Evolutionary conservation across 768 basidiomycete genomes (phyloP), one percentile per base, ranked within the genome.

Genomic region (Lactarius sanguifluus): DNA sequence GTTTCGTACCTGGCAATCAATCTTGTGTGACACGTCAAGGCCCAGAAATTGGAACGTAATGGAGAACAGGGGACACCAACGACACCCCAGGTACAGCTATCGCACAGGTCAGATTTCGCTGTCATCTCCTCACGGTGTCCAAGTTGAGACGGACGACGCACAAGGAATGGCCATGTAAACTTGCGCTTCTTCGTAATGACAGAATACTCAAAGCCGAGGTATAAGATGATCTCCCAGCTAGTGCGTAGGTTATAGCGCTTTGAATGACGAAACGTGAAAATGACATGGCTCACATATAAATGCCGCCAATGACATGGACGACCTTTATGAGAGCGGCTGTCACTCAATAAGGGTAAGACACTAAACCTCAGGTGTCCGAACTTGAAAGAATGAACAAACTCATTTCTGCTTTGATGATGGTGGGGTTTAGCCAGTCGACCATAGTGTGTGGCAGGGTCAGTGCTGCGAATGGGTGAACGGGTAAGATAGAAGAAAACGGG

Each of bases 81-180:
- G 67, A 54, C 67, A 68, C 34, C 65, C 67, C 45, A 66, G 18
- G 34, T 68, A 68, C 20, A 68, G 54, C 67, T 68, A 4, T 5
- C 6, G 25, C 47, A 20, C 20, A 5, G 9, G 5, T 16, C 34
- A 13, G 43, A 13, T 28, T 23, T 32, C 25, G 2, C 40, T 1
- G 36, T 45, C 30, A 10, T 30, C 7, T 20, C 45, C 3, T 10
- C 34, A 12, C 5, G 3, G 28, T 36, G 12, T 36, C 15, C 20
- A 30, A 28, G 23, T 18, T 7, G 13, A 65, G 30, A 34, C 23
- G 5, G 32, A 23, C n/a, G 23, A 18, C 67, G 8, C 34, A 68
- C 64, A 16, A 36, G 61, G 61, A 68, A 66, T 3, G 64, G 38
- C 67, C 67, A 62, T 5, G 54, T 47, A 25, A 61, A 66, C 58